A percentile compares a stretch with the other conserved stretches of the same genome.
These are phyloP conservation scores for Scedosporium aurantiacum DNA, from an alignment of 2,329 filamentous ascomycete species.

Conservation along the genomic window DNA sequence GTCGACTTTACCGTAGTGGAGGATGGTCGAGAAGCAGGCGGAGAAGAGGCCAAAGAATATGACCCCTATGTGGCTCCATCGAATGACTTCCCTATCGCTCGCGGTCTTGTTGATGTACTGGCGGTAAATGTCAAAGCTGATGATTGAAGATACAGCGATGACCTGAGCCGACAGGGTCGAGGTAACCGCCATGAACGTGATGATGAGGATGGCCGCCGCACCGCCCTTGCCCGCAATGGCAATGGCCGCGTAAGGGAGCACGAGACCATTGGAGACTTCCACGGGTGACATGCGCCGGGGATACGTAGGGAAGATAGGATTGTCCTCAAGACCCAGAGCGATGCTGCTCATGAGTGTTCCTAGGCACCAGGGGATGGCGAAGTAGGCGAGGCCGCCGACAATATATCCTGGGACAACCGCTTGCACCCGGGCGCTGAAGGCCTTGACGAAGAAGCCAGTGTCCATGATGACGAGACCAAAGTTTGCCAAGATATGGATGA, in stretches of 20 bases:
- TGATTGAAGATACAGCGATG: constrained; percentile 41
- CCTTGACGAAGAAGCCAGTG: constrained; percentile 42
- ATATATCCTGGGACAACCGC: constrained; percentile 41
- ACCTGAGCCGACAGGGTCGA: constrained; percentile 40
- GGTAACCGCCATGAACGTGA: constrained; percentile 71
- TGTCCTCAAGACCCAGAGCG: constrained; percentile 34
- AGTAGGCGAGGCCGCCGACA: constrained; percentile 40
- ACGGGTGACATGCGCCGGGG: constrained; percentile 42
- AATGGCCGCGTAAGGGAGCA: constrained; percentile 59
- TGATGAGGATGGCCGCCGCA: constrained; percentile 54
- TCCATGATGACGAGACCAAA: constrained; percentile 44
- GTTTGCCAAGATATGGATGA: constrained; percentile 35
- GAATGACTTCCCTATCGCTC: constrained; percentile 36
- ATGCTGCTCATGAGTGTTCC: constrained; percentile 39
- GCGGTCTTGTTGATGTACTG: constrained; percentile 35
- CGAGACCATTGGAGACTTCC: constrained; percentile 57
- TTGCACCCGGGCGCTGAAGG: constrained; percentile 33
- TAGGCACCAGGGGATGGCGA: constrained; percentile 41
- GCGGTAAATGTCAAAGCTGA: constrained; percentile 42
- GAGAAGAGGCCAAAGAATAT: constrained; percentile 40
- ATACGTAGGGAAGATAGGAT: constrained; percentile 40
- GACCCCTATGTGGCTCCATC: constrained; percentile 40
- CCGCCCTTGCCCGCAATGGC: constrained; percentile 60
- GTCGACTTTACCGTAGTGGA: constrained; percentile 43
- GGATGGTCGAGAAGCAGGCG: constrained; percentile 37